Conservation (phyloP, 192 early-diverging fungal species). For the Backusella macrospora region DNA sequence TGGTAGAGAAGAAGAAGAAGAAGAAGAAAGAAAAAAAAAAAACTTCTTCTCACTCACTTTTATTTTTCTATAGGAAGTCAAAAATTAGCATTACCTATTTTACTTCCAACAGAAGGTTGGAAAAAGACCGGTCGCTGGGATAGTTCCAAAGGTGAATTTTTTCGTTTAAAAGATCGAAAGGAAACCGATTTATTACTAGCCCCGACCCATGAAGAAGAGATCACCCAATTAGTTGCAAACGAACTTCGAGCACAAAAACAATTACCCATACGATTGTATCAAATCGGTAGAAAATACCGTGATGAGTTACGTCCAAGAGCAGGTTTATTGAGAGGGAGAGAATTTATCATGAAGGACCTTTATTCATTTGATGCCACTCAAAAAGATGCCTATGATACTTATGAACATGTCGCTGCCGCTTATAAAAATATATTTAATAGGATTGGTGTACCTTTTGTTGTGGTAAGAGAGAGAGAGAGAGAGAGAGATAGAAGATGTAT, state of each 20-base stretch:
- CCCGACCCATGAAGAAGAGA: constrained; percentile 94
- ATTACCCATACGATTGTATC: constrained; percentile 85
- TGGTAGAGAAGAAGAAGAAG: too few relatives aligned
- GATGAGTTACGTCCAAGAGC: constrained; percentile 84
- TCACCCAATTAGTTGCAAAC: constrained; percentile 71
- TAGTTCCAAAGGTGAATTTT: constrained; percentile 70
- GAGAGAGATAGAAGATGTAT: not conserved
- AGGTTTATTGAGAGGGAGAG: constrained; percentile 82
- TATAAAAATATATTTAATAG: constrained; percentile 76
- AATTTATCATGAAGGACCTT: constrained; percentile 97
- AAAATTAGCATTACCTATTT: constrained; percentile 69
- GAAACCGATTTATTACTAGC: constrained; percentile 68
- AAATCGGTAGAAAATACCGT: constrained; percentile 83
- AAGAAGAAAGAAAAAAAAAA: not conserved
- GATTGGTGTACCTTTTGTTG: constrained; percentile 78
- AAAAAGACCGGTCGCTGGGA: constrained; percentile 81
- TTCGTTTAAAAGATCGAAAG: constrained; percentile 81
- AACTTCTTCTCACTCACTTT: not conserved
- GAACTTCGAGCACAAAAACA: constrained; percentile 71
- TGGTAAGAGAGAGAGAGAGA: constrained; percentile 46
- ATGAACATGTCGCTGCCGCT: constrained; percentile 71
- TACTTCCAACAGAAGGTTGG: constrained; percentile 74
- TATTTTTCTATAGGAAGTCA: constrained; percentile 55
- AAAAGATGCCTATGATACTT: constrained; percentile 72
- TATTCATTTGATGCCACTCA: constrained; percentile 83